Evolutionary conservation across 108 stramenopile genomes (phyloP).

Genomic region (Halocafeteria seosinensis): DNA sequence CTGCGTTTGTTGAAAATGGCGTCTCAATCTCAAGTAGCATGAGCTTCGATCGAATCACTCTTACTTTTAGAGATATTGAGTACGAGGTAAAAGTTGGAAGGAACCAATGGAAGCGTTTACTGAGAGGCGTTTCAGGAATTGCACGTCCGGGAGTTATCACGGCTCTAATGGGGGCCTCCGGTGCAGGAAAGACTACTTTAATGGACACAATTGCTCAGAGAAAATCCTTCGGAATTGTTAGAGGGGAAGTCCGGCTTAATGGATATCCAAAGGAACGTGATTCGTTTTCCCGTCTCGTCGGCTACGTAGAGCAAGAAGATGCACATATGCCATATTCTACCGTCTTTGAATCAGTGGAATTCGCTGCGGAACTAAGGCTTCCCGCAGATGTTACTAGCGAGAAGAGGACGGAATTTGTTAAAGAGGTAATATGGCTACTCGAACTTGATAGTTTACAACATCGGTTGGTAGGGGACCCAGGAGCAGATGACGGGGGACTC

Average conservation of each 20-base stretch:
- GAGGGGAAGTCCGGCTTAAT: slow-evolving; percentile 41
- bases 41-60: not conserved
- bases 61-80: not conserved
- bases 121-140: slow-evolving; percentile 7
- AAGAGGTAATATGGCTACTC: slow-evolving; percentile 36
- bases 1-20: not conserved
- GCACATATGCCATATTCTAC: slow-evolving; percentile 40
- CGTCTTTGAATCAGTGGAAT: slow-evolving; percentile 45
- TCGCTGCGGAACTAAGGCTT: slow-evolving; percentile 16
- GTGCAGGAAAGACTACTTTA: slow-evolving; percentile 43
- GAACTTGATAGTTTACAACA: slow-evolving; percentile 48
- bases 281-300: slow-evolving; percentile 14
- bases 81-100: not conserved
- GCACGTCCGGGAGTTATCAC: slow-evolving; percentile 14
- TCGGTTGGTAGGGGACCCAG: slow-evolving; percentile 59
- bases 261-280: slow-evolving; percentile 29
- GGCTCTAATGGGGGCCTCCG: slow-evolving; percentile 23
- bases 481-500: slow-evolving; percentile 53
- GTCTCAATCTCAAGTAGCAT: not conserved
- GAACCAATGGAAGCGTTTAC: slow-evolving; percentile 4
- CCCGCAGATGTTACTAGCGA: not conserved
- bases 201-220: slow-evolving; percentile 51
- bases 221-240: slow-evolving; percentile 40
- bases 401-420: slow-evolving; percentile 9
- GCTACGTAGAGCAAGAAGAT: slow-evolving; percentile 52